These are phyloP conservation scores for Pisolithus tinctorius DNA, from an alignment of 768 basidiomycete species.

Conservation along the genomic window DNA sequence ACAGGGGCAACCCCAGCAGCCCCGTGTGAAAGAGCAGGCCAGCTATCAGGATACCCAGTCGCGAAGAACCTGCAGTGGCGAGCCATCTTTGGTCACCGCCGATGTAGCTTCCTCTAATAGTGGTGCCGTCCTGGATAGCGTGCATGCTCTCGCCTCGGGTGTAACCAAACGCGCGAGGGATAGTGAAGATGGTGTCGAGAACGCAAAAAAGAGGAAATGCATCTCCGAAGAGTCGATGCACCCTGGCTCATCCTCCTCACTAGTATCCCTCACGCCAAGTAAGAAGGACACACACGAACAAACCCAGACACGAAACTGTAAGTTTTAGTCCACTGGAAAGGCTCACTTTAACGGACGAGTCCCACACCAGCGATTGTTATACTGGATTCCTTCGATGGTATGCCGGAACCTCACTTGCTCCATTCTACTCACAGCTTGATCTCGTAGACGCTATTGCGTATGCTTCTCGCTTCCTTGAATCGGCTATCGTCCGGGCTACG, in stretches of 20 bases:
- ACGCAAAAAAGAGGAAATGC: background rate
- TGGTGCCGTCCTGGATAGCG: conserved; percentile 3
- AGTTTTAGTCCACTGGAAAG: background rate
- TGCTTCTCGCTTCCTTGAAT: conserved; percentile 14
- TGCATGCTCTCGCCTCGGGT: conserved; percentile 9
- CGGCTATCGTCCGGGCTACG: conserved; percentile 5
- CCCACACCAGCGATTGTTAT: conserved; percentile 15
- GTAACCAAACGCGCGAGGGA: conserved; percentile 10
- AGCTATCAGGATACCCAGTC: conserved; percentile 18
- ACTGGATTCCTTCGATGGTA: conserved; percentile 15
- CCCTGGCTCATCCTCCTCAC: background rate
- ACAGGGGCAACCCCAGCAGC: background rate
- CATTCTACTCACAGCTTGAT: conserved; percentile 1
- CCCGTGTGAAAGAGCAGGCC: conserved; percentile 1
- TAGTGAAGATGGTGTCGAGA: background rate
- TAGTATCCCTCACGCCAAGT: background rate
- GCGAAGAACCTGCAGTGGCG: conserved; percentile 23
- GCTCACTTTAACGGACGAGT: background rate
- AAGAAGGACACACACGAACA: conserved; percentile 12
- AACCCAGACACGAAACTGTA: conserved; percentile 17
- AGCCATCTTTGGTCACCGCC: conserved; percentile 18
- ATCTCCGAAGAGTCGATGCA: background rate
- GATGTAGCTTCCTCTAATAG: conserved; percentile 9
- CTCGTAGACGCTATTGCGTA: conserved; percentile 12
- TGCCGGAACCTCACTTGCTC: background rate